Evolutionary conservation across 2,329 filamentous ascomycete genomes (phyloP), one percentile per base, ranked within the genome.

Genomic region (Exserohilum rostratum): DNA sequence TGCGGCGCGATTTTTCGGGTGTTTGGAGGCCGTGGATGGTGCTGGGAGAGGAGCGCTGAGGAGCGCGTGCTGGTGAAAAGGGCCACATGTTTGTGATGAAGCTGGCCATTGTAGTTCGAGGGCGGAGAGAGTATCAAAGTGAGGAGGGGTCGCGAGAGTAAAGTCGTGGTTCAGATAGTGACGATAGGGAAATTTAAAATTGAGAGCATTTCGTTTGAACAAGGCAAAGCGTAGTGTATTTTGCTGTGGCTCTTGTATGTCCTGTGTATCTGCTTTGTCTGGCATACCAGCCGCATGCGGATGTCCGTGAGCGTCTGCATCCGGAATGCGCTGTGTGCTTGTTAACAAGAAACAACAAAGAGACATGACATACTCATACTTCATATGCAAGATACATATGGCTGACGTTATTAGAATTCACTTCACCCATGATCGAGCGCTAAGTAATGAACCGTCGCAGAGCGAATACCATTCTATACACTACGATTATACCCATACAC

Each of bases 201-300:
- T 9, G 17, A 15, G 27, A 4, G 7, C 22, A 25, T 4, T 25
- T 25, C 18, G 17, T 5, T 45, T 1, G 18, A 4, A 10, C 3
- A 12, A 17, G 18, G 13, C 7, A 10, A 17, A n/a, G 5, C 11
- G 3, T 20, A 15, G 15, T 34, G 15, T 31, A n/a, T n/a, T 10
- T 27, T 3, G 1, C 42, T 20, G 11, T n/a, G 15, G 6, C n/a
- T 57, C 49, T 58, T 47, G 49, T 56, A 50, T 53, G 50, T n/a
- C 2, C 10, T 17, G 9, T 11, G 25, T 35, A 7, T 20, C 15
- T 2, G 31, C 47, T 55, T 50, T 60, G 54, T 55, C 53, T 60
- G 57, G 53, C 49, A 5, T 6, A 13, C n/a, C 25, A 22, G 46
- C 57, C 53, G 51, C 44, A 60, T 58, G 40, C 57, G 57, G 52